These are phyloP conservation scores for Plasmopara muralis DNA, from an alignment of 352 stramenopile species.

Conservation along the genomic window DNA sequence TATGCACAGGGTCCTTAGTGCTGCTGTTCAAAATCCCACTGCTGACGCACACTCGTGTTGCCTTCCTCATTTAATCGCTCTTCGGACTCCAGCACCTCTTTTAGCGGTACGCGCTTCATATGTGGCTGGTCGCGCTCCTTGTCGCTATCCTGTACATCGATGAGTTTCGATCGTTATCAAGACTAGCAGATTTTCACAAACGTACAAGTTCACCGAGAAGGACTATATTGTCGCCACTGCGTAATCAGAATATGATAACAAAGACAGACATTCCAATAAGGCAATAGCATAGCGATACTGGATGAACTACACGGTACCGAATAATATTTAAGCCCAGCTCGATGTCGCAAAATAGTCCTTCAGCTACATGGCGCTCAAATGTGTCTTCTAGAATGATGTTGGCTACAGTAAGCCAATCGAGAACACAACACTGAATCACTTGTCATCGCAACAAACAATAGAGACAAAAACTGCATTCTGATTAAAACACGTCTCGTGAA, in stretches of 20 bases:
- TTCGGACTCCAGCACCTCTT: constrained; percentile 78
- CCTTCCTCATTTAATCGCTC: constrained; percentile 61
- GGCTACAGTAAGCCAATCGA: constrained; percentile 25
- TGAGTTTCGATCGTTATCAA: neutral
- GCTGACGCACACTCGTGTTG: constrained; percentile 60
- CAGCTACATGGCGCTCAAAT: constrained; percentile 85
- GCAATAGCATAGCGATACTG: neutral
- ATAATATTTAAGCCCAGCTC: constrained; percentile 96
- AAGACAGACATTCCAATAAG: too few species aligned
- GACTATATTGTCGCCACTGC: constrained; percentile 82
- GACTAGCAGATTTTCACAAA: neutral
- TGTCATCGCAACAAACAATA: neutral
- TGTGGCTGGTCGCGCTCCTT: constrained; percentile 80
- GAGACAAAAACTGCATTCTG: neutral
- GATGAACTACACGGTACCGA: constrained; percentile 31
- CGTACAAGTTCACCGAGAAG: constrained; percentile 77
- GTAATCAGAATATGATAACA: constrained; percentile 1
- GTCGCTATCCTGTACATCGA: constrained; percentile 45
- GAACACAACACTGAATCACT: constrained; percentile 1
- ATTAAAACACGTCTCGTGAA: neutral
- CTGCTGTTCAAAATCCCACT: constrained; percentile 79
- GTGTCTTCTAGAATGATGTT: constrained; percentile 97
- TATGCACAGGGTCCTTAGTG: constrained; percentile 9
- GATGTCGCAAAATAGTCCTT: constrained; percentile 92
- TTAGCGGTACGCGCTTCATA: constrained; percentile 70